Base-by-base conservation (phyloP, 306 rosid genomes). In the Cajanus cajan region DNA sequence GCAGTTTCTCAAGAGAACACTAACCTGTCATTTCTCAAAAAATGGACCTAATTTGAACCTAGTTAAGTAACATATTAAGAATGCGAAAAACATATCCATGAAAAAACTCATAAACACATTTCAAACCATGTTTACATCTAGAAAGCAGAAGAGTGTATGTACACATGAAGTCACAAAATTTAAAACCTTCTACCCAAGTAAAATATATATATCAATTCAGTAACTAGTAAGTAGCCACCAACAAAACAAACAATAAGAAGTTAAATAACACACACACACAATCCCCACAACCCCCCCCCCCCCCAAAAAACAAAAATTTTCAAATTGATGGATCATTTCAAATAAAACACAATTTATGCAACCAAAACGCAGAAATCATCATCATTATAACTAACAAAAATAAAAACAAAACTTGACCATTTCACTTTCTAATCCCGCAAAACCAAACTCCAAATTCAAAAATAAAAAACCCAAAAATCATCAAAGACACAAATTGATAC, bases 401-500 rank as follows among this genome's bases (percentile, higher is more conserved):
- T 22, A 16, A 8, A 8, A 34, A 16, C 54, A 28, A 11, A 11
- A 22, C 19, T 13, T 3, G 0, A 39, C 4, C n/a, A 33, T 50
- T 36, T 45, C 37, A 40, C 19, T 58, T 55, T 34, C 28, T 4
- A 43, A 54, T 25, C 76, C n/a, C 22, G 25, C 51, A 47, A 13
- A 34, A 67, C 4, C 24, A 15, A 31, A 34, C 13, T 34, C 18
- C 18, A 68, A 80, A 67, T 52, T 59, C 7, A 61, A 21, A 1
- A 31, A 7, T 3, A 3, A n/a, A 8, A 59, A 73, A 22, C 7
- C 14, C 1, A 19, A 36, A 62, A 47, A 54, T 31, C 8, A 34
- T 14, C 4, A 59, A 37, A 62, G 57, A 52, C 0, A 54, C n/a
- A 39, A 8, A 24, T 64, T n/a, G 74, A 73, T 79, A 94, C 98